A percentile compares a stretch with the other conserved stretches of the same genome.
Evolutionary conservation across 2,329 filamentous ascomycete genomes (phyloP).

Genomic region (Arthroderma uncinatum): DNA sequence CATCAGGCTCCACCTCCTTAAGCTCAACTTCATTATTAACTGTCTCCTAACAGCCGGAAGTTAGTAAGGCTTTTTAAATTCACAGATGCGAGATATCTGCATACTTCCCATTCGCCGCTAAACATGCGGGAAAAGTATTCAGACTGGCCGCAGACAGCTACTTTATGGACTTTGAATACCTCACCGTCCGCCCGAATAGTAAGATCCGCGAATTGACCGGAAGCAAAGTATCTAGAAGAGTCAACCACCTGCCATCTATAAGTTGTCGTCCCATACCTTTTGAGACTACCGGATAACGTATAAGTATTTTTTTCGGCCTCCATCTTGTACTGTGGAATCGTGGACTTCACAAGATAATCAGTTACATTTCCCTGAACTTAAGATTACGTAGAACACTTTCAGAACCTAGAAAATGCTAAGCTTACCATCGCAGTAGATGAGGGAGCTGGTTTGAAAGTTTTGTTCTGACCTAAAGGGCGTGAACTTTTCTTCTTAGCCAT

Average conservation of each 20-base stretch:
- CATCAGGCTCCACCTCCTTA: neutral
- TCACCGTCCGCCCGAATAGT: neutral
- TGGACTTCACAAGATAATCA: neutral
- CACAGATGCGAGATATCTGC: neutral
- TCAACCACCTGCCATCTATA: neutral
- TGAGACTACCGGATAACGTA: neutral
- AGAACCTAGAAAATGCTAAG: neutral
- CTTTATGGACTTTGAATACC: neutral
- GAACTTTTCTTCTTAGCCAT: no score
- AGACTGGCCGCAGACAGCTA: neutral
- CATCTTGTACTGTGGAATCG: neutral
- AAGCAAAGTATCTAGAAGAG: neutral
- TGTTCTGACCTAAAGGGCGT: no score
- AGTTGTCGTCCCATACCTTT: neutral
- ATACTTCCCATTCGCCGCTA: neutral
- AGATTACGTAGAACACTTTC: neutral
- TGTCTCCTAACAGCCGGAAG: neutral
- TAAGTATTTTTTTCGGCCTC: neutral
- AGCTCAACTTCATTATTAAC: neutral
- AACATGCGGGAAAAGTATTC: neutral
- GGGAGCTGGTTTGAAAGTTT: neutral
- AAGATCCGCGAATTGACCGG: neutral
- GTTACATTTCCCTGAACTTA: neutral
- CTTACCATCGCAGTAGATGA: neutral
- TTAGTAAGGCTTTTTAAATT: neutral